Base-by-base conservation (phyloP, 2,329 filamentous ascomycete species). In the Apiospora marii region DNA sequence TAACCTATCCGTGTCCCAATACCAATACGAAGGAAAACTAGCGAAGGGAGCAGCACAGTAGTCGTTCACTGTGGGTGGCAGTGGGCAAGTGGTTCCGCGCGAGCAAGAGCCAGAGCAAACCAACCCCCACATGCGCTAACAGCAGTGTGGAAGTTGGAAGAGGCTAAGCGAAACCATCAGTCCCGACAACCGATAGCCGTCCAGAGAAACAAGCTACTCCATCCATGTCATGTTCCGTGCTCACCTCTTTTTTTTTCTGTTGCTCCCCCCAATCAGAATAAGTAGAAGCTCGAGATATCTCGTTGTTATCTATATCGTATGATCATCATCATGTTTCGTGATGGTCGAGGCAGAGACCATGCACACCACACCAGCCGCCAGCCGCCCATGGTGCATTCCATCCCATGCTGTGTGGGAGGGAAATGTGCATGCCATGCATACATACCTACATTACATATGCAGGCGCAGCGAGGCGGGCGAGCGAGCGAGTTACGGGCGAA, bases 111-210 rank as follows among this genome's bases (percentile, higher is more conserved):
- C 10, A 41, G 10, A 41, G 37, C 37, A 41, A 41, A 41, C 37
- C 37, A 64, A 37, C 58, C 58, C 58, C 58, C 58, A 58, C 51
- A 10, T 34, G 37, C 53, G 22, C 53, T 22, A 34, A 19, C 13
- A 19, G 51, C 2, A 58, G 34, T 7, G 53, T 61, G 53, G 30
- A 61, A 61, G 30, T 61, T 41, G 58, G 34, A 41, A 41, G 34
- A 61, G 53, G 7, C 58, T 64, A 64, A 34, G 53, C 53, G 53
- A 61, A 64, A 64, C 30, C 34, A 34, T n/a, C 16, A n/a, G 22
- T 41, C 34, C 58, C 58, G 58, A 41, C 58, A 64, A 64, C 58
- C 58, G 58, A n/a, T 41, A 64, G 12, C 58, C 58, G 58, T 41
- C 58, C 4, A 30, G 14, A 16, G 8, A 58, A 58, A 27, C 24